Percentiles rank a stretch among this genome's conserved stretches.
Conservation (phyloP, 1,284 basidiomycete species). For the Heterobasidion parviporum region DNA sequence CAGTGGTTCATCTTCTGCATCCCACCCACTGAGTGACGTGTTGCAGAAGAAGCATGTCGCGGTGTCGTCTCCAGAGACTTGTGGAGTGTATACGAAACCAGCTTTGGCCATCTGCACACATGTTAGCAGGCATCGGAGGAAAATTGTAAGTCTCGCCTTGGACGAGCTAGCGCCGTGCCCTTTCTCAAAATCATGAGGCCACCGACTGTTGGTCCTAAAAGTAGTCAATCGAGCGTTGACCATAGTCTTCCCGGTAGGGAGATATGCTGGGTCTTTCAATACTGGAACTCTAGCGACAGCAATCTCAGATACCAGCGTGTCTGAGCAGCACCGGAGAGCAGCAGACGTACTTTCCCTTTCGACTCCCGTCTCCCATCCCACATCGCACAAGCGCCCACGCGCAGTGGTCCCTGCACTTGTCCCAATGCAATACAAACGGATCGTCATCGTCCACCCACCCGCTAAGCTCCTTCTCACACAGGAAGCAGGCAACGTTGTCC, state of each 20-base stretch:
- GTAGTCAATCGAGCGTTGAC: slow-evolving; percentile 64
- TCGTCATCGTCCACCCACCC: slow-evolving; percentile 79
- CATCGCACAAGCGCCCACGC: slow-evolving; percentile 75
- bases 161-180: slow-evolving; percentile 64
- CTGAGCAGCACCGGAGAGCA: not conserved
- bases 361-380: slow-evolving; percentile 49
- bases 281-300: slow-evolving; percentile 32
- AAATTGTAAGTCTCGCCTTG: slow-evolving; percentile 36
- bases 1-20: slow-evolving; percentile 73
- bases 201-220: slow-evolving; percentile 49
- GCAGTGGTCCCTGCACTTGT: slow-evolving; percentile 53
- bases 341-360: slow-evolving; percentile 42
- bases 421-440: slow-evolving; percentile 71
- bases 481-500: slow-evolving; percentile 70
- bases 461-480: slow-evolving; percentile 67
- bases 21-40: slow-evolving; percentile 72
- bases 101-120: slow-evolving; percentile 67
- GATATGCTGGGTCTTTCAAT: slow-evolving; percentile 46
- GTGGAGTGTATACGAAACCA: slow-evolving; percentile 73
- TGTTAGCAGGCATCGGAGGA: not conserved
- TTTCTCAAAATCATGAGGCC: slow-evolving; percentile 62
- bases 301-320: not conserved
- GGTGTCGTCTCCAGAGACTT: slow-evolving; percentile 56
- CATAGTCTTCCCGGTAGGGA: slow-evolving; percentile 61
- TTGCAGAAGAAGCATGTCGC: slow-evolving; percentile 76